Base-by-base conservation (phyloP, 2,329 filamentous ascomycete species). In the Verticillium albo-atrum region DNA sequence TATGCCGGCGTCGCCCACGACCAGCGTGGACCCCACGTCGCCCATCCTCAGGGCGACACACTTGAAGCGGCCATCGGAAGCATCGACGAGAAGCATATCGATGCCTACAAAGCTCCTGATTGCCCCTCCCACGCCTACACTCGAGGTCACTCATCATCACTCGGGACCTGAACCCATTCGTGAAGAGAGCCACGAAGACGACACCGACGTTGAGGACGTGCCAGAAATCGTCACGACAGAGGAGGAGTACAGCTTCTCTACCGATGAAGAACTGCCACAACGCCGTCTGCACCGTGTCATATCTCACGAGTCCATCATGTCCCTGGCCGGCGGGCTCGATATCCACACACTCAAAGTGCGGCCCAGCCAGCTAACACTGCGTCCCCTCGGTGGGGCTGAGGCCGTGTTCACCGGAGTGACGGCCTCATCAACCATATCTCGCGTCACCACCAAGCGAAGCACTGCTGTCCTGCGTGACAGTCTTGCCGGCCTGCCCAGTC, bases 241-340 rank as follows among this genome's bases (percentile, higher is more conserved):
- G 23, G 67, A 68, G 10, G 42, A 47, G 20, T 70, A 70, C 3
- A 68, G 70, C 50, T 65, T 61, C 50, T 73, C 66, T 56, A 68
- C 68, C 63, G 72, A 71, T 53, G 74, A 73, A 57, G 71, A 63
- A 63, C 72, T 68, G 65, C 74, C 76, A 65, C 73, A 71, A 59
- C 77, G 75, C 57, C 72, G 74, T 2, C 73, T 93, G 4, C 89
- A 85, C 47, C 87, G 89, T 32, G 82, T 86, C 3, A 71, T 86
- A 2, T 97, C 93, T 1, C 92, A 96, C 66, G 93, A 97, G 71
- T 96, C 91, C 20, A 88, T 97, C 62, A 84, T 97, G 65, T 97
- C 93, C 0, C 83, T 97, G 2, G 86, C 88, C 0, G 92, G 92
- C 4, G 92, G 92, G 2, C 88, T 97, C 71, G 94, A 97, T 70